Conservation (phyloP, 176 grass and related monocot species). For the Secale cereale region DNA sequence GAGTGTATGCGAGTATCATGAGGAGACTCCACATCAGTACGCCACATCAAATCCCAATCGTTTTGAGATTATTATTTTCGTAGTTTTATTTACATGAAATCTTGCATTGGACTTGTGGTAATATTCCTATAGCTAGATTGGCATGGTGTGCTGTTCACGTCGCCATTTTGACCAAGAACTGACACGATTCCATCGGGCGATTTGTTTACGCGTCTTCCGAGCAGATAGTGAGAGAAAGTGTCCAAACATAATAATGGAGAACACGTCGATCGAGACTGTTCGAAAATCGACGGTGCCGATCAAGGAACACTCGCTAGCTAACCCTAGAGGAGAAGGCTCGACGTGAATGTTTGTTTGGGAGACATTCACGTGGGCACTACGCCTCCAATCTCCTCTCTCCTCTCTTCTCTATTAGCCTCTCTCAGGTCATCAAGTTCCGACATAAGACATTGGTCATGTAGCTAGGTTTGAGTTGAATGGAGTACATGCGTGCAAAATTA, state of each 20-base stretch:
- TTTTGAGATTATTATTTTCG: not conserved
- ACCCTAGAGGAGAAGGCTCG: slow-evolving; percentile 49
- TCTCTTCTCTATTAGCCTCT: slow-evolving; percentile 3
- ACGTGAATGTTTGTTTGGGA: slow-evolving; percentile 99
- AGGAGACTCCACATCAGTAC: too few species aligned
- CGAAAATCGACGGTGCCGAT: slow-evolving; percentile 15
- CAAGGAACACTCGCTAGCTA: slow-evolving; percentile 33
- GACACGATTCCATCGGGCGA: slow-evolving; percentile 53
- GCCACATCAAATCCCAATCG: too few species aligned
- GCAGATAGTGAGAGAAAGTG: slow-evolving; percentile 49
- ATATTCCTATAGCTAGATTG: not conserved
- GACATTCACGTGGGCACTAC: slow-evolving; percentile 96
- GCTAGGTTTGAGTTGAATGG: not conserved
- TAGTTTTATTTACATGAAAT: not conserved
- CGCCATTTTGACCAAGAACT: slow-evolving; percentile 64
- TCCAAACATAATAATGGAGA: slow-evolving; percentile 53
- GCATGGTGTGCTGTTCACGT: slow-evolving; percentile 23
- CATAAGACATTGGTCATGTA: not conserved
- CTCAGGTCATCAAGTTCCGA: not conserved
- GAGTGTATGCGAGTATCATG: too few species aligned
- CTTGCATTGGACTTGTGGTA: not conserved
- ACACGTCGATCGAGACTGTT: slow-evolving; percentile 26
- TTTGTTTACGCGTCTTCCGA: slow-evolving; percentile 43
- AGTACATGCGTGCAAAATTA: not conserved
- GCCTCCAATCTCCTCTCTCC: slow-evolving; percentile 22